Conservation (phyloP, 345 rosid species). For the Hypericum androsaemum region DNA sequence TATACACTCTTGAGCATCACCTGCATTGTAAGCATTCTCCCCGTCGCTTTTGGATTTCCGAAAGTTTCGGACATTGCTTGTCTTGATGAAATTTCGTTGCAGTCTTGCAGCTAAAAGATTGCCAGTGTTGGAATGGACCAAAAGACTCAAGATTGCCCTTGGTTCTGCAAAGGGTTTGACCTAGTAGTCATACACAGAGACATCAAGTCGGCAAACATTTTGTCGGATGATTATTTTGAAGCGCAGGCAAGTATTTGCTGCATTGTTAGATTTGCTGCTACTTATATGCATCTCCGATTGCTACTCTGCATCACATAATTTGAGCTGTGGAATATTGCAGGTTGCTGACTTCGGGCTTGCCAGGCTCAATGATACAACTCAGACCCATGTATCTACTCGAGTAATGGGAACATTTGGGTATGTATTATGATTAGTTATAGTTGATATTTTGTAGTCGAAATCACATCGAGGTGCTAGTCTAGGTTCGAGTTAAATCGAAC, state of each 20-base stretch:
- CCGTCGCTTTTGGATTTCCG: background rate
- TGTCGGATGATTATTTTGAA: slow-evolving; percentile 66
- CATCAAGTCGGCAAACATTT: slow-evolving; percentile 85
- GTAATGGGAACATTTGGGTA: slow-evolving; percentile 99
- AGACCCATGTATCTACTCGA: slow-evolving; percentile 96
- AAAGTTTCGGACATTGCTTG: slow-evolving; percentile 1
- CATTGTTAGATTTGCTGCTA: background rate
- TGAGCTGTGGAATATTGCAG: slow-evolving; percentile 25
- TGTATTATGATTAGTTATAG: too few species aligned
- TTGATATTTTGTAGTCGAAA: too few species aligned
- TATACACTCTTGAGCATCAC: slow-evolving; percentile 90
- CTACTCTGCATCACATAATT: background rate
- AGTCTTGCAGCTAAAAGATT: slow-evolving; percentile 36
- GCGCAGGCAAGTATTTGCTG: slow-evolving; percentile 87
- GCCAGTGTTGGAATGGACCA: slow-evolving; percentile 70
- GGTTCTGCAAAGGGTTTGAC: slow-evolving; percentile 99
- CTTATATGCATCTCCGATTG: background rate
- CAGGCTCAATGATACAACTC: slow-evolving; percentile 65
- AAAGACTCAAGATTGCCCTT: slow-evolving; percentile 72
- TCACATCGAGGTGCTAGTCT: too few species aligned
- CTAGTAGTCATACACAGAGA: slow-evolving; percentile 86
- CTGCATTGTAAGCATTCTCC: slow-evolving; percentile 51
- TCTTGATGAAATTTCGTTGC: background rate
- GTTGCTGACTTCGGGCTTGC: slow-evolving; percentile 99
- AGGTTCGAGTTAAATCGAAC: too few species aligned